Conservation (phyloP, 345 rosid genomes). For the Dipteronia dyeriana region DNA sequence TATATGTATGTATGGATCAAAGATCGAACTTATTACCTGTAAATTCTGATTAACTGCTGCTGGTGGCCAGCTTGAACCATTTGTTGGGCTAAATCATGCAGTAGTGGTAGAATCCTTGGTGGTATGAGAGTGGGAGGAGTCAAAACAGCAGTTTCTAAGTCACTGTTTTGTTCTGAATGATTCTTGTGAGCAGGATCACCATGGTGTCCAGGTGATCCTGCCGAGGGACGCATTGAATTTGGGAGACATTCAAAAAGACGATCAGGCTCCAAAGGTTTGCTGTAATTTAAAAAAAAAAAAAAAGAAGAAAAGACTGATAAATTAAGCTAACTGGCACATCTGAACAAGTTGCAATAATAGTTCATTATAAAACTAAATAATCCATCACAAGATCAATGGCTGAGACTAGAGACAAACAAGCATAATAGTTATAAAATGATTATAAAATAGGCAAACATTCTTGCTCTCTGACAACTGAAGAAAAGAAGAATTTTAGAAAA, state of each 20-base stretch:
- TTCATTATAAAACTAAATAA: slow-evolving; percentile 14
- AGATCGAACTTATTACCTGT: slow-evolving; percentile 50
- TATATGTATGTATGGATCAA: not conserved
- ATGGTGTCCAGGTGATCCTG: slow-evolving; percentile 55
- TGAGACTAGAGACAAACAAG: slow-evolving; percentile 8
- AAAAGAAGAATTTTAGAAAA: not conserved
- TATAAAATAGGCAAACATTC: not conserved
- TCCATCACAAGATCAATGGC: slow-evolving; percentile 8
- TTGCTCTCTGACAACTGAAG: not conserved
- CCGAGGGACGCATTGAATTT: slow-evolving; percentile 81
- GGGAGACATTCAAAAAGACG: slow-evolving; percentile 96
- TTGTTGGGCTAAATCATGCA: slow-evolving; percentile 89
- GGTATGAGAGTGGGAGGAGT: slow-evolving; percentile 87
- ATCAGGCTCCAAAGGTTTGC: slow-evolving; percentile 96
- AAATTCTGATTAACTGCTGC: slow-evolving; percentile 68
- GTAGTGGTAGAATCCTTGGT: slow-evolving; percentile 76
- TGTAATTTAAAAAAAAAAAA: slow-evolving; percentile 36
- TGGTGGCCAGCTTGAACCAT: slow-evolving; percentile 95
- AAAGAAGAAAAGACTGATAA: slow-evolving; percentile 12
- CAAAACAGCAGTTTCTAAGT: slow-evolving; percentile 61
- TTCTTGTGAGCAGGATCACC: slow-evolving; percentile 42
- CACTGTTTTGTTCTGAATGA: slow-evolving; percentile 55
- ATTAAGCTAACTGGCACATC: slow-evolving; percentile 13
- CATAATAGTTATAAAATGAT: not conserved
- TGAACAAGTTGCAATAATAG: slow-evolving; percentile 6